phyloP scores from a whole-genome alignment of 495 filamentous ascomycete genomes.

The Penicillium desertorum region DNA sequence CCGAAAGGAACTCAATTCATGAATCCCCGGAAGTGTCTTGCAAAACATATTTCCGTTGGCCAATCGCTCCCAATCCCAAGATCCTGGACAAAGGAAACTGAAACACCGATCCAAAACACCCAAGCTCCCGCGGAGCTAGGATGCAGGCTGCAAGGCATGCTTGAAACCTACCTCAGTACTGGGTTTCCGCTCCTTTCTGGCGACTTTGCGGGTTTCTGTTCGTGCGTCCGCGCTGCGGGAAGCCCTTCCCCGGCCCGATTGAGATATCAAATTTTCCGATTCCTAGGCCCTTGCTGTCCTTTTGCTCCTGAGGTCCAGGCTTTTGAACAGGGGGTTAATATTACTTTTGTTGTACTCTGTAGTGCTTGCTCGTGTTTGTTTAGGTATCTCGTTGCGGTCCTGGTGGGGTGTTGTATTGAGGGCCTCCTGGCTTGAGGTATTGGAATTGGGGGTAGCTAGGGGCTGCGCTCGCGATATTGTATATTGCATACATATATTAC shows the following conservation, averaged over 20 bases:
- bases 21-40: constrained; percentile 7
- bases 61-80: background rate
- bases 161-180: constrained; percentile 31
- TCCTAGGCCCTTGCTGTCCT: constrained; percentile 2
- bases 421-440: constrained; percentile 9
- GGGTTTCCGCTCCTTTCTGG: constrained; percentile 16
- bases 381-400: background rate
- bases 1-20: background rate
- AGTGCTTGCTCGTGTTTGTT: constrained; percentile 1
- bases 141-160: constrained; percentile 32
- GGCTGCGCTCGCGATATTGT: background rate
- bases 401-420: constrained; percentile 3
- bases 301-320: background rate
- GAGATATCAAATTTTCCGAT: constrained; percentile 9
- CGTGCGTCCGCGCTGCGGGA: constrained; percentile 22
- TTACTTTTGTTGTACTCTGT: background rate
- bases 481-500: background rate
- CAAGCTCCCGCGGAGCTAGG: constrained; percentile 9
- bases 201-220: constrained; percentile 11
- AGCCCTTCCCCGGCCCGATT: constrained; percentile 11
- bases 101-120: constrained; percentile 17
- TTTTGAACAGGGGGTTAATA: background rate
- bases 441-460: constrained; percentile 9
- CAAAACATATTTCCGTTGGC: constrained; percentile 6
- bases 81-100: constrained; percentile 15